These are phyloP conservation scores for Durusdinium trenchii DNA, from an alignment of 73 alveolate species.

Conservation along the genomic window DNA sequence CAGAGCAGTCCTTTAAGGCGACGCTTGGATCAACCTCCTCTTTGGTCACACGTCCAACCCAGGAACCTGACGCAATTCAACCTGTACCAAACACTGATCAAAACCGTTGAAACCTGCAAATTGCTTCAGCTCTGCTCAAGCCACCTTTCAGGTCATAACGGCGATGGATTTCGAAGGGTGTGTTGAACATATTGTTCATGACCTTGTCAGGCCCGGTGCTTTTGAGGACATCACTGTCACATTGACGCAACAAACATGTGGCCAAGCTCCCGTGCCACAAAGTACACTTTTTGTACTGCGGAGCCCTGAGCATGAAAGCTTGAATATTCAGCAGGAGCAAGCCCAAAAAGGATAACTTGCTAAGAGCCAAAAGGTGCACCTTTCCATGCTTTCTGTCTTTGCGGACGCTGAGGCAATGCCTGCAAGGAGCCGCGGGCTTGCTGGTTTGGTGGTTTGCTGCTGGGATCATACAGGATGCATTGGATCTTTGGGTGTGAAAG, in stretches of 20 bases:
- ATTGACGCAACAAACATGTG: background rate
- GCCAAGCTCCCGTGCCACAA: slow-evolving; percentile 26
- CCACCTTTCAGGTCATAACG: slow-evolving; percentile 84
- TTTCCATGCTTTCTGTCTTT: slow-evolving; percentile 63
- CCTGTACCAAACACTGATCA: background rate
- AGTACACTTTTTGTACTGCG: slow-evolving; percentile 88
- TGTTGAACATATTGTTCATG: slow-evolving; percentile 98
- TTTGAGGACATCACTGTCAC: background rate
- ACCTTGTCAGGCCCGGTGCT: background rate
- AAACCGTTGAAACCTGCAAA: too few species aligned
- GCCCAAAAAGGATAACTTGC: background rate
- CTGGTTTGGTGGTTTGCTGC: too few species aligned
- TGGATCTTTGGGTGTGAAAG: too few species aligned
- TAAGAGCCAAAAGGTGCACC: background rate
- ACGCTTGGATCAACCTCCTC: slow-evolving; percentile 97
- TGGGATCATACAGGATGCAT: too few species aligned
- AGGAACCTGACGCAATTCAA: slow-evolving; percentile 32
- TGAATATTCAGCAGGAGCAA: background rate
- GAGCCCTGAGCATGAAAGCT: slow-evolving; percentile 72
- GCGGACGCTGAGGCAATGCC: slow-evolving; percentile 95
- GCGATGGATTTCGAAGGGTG: slow-evolving; percentile 98
- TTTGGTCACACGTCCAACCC: slow-evolving; percentile 84
- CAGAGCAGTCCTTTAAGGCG: slow-evolving; percentile 97
- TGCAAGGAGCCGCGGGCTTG: too few species aligned
- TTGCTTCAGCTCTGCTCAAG: too few species aligned